Base-by-base conservation (phyloP, 495 filamentous ascomycete species). In the Diplogelasinospora grovesii region DNA sequence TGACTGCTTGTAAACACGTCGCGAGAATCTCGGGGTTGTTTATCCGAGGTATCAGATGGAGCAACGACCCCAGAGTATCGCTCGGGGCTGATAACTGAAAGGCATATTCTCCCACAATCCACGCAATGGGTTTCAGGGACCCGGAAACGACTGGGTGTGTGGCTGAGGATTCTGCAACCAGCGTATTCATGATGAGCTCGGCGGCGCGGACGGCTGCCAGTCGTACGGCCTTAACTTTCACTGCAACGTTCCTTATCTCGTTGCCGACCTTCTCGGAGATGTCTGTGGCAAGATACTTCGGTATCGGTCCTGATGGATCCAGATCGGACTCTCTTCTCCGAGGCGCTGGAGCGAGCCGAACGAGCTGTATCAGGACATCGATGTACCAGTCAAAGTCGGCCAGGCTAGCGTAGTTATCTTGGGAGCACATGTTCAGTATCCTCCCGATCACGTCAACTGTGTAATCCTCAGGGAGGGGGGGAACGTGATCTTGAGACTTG, bases 381-480 rank as follows among this genome's bases (percentile, higher is more conserved):
- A 97, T 78, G 65, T 97, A 97, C 92, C 92, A 98, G 46, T 94
- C 92, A 57, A 98, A 97, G 56, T 98, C 92, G 31, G 64, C 65
- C 32, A 97, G 63, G 52, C 85, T 85, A 11, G 77, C 73, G 59
- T 96, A 98, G 41, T 87, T 94, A 46, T 86, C 81, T 34, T 81
- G 75, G n/a, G 85, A 86, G 61, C 93, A 97, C 73, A 98, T 92
- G 41, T 84, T 81, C 15, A 97, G 54, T 40, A 96, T 86, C 30
- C 82, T 73, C 24, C 73, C 73, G 20, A 95, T 81, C 21, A 95
- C 84, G 45, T 82, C 82, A 8, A 80, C 58, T 25, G 77, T 79
- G 59, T 96, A 97, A 31, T 92, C 86, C 41, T 85, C 78, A 4
- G 92, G 87, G 11, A 96, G 66, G 4, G 68, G 64, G 2, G 64